Evolutionary conservation across 805 yeast species (phyloP), one percentile per base, ranked within the genome.

Genomic region (Lipomyces starkeyi): DNA sequence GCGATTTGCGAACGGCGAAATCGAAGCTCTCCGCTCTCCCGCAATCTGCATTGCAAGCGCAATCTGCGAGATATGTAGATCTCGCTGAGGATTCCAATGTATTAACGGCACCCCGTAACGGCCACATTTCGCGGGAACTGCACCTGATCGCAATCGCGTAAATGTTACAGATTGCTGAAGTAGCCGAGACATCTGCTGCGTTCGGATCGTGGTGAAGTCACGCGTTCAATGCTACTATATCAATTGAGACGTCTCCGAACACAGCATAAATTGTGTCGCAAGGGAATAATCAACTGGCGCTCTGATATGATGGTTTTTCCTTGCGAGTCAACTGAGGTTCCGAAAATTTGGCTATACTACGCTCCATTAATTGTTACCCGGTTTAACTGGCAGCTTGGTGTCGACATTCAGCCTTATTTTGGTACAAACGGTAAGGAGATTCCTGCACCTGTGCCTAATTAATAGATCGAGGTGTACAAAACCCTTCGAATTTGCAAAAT

Each of bases 131-230:
- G 35, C 56, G 17, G 34, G 34, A 22, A 29, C 32, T 22, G 56
- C n/a, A 53, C 34, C 5, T 22, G 29, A 17, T n/a, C 3, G 56
- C 14, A 53, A 9, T 25, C 17, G 56, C 34, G 17, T 3, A 5
- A 53, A 3, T 3, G 29, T n/a, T 22, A 14, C 27, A 11, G 56
- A 9, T 25, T 53, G 56, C 9, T n/a, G 56, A 29, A 53, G 32
- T n/a, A 53, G 29, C 17, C 56, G 56, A 25, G 56, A 53, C 56
- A 53, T 53, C 4, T 22, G 56, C 56, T 25, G 34, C 34, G 27
- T 53, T 27, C 56, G 56, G 56, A 20, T 20, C n/a, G 40, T 11
- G 40, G 40, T 14, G 40, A 37, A 11, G 3, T 37, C 40, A 13
- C 56, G 8, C 9, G 34, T 53, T 53, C 25, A 17, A 53, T 25